Percentiles rank a stretch among this genome's conserved stretches.
Conservation (phyloP, 1,284 basidiomycete genomes). For the Melanopsichium pennsylvanicum region DNA sequence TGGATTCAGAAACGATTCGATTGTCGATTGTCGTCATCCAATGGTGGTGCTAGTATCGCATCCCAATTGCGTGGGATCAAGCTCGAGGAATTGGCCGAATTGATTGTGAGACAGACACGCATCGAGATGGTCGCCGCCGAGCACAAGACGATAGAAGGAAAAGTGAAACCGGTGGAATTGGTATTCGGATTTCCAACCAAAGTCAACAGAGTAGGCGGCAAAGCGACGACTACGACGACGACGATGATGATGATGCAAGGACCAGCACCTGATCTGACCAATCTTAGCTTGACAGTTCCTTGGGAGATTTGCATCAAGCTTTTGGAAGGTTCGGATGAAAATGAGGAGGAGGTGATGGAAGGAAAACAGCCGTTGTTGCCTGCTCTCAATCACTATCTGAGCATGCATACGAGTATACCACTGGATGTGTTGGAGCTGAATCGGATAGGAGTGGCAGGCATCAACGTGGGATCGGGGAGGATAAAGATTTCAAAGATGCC, state of each 20-base stretch:
- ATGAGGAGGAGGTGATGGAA: no score
- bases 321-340: no score
- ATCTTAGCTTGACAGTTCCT: conserved; percentile 40
- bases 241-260: conserved; percentile 2
- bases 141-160: conserved; percentile 11
- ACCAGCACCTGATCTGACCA: conserved; percentile 33
- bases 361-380: conserved; percentile 33
- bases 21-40: conserved; percentile 34
- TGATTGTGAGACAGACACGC: conserved; percentile 37
- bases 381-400: conserved; percentile 42
- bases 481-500: conserved; percentile 37
- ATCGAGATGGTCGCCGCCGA: conserved; percentile 11
- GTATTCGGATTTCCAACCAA: conserved; percentile 28
- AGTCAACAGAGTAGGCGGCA: no score
- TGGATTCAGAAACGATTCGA: conserved; percentile 51
- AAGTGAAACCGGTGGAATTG: conserved; percentile 38
- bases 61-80: conserved; percentile 17
- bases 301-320: conserved; percentile 46
- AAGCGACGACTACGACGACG: neutral
- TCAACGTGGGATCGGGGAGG: conserved; percentile 38
- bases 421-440: conserved; percentile 33
- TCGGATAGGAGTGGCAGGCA: conserved; percentile 37
- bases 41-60: conserved; percentile 20
- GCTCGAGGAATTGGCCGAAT: conserved; percentile 36
- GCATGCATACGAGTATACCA: conserved; percentile 43